A percentile compares a stretch with the other conserved stretches of the same genome.
phyloP scores from a whole-genome alignment of 2,329 filamentous ascomycete species.

The Sphaerulina musiva region DNA sequence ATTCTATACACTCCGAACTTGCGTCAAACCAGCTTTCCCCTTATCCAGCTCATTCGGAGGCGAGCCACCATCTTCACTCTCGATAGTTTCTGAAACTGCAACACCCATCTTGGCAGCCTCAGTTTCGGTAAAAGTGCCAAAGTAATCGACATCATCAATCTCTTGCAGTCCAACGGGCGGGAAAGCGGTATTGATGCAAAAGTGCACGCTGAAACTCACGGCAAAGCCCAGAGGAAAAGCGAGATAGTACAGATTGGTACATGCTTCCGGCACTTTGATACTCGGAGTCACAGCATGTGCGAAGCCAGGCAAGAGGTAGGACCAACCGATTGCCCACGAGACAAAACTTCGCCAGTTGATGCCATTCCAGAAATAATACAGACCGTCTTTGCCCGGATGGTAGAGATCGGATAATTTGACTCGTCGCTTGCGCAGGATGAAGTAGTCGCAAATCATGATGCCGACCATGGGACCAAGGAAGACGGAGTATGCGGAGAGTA shows the following conservation, averaged over 20 bases:
- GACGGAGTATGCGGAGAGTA: conserved; percentile 42
- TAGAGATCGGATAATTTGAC: conserved; percentile 44
- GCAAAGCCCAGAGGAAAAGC: conserved; percentile 38
- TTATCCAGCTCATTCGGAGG: conserved; percentile 4
- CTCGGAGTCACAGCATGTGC: conserved; percentile 38
- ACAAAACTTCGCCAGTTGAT: conserved; percentile 42
- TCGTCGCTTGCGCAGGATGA: conserved; percentile 36
- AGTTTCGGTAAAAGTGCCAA: conserved; percentile 31
- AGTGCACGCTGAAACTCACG: conserved; percentile 36
- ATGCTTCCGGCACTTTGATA: conserved; percentile 35
- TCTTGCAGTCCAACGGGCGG: conserved; percentile 31
- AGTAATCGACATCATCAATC: conserved; percentile 33
- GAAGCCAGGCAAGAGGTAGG: conserved; percentile 33
- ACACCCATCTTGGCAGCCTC: conserved; percentile 24
- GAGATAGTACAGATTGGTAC: conserved; percentile 39
- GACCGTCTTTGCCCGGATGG: conserved; percentile 30
- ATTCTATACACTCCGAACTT: neutral
- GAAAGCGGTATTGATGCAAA: conserved; percentile 29
- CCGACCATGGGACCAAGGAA: conserved; percentile 41
- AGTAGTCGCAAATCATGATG: conserved; percentile 43
- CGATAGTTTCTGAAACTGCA: conserved; percentile 15
- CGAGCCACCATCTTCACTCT: conserved; percentile 7
- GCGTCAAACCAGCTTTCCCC: neutral
- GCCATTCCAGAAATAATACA: conserved; percentile 42
- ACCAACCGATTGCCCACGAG: conserved; percentile 37